Base-by-base conservation (phyloP, 805 yeast genomes). In the Saturnispora sanitii region DNA sequence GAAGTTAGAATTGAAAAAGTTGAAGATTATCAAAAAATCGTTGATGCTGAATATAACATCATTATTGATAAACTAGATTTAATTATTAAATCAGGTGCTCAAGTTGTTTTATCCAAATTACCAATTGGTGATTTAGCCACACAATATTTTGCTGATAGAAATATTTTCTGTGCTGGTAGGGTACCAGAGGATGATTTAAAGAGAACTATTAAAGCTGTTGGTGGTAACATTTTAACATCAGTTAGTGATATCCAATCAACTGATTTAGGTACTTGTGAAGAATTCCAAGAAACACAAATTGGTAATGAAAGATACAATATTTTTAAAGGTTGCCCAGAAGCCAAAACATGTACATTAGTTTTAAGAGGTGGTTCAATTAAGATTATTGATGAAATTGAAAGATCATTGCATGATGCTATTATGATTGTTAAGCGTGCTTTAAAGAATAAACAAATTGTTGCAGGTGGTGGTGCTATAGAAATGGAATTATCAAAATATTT, bases 81-180 rank as follows among this genome's bases (percentile, higher is more conserved):
- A 39, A 82, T 92, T 49, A 80, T 77, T 52, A 71, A 70, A 20
- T 72, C 94, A 3, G 97, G 97, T 20, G 96, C 96, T 26, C 79
- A 85, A 56, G 85, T 92, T 42, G 95, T 92, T 32, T 73, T 92
- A 46, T 88, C 96, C 15, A 87, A 87, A 60, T 70, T 92, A 53
- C 98, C 98, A 42, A 92, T 92, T 57, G 98, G 98, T 49, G 98
- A 92, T 64, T 72, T 92, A 59, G 98, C 98, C n/a, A 92, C 98
- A 7, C 98, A 92, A 66, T 92, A 73, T 64, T 92, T 92, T 62
- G 98, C 98, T 27, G 98, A 92, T 62, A 73, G 97, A 59, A 76
- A 83, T 57, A 82, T 92, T 39, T 92, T 92, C 66, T 92, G 98
- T 67, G 98, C 98, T 12, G 98, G 98, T 45, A 75, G 98, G 61